A percentile compares a stretch with the other conserved stretches of the same genome.
Conservation (phyloP, 768 basidiomycete species). For the Vishniacozyma victoriae region DNA sequence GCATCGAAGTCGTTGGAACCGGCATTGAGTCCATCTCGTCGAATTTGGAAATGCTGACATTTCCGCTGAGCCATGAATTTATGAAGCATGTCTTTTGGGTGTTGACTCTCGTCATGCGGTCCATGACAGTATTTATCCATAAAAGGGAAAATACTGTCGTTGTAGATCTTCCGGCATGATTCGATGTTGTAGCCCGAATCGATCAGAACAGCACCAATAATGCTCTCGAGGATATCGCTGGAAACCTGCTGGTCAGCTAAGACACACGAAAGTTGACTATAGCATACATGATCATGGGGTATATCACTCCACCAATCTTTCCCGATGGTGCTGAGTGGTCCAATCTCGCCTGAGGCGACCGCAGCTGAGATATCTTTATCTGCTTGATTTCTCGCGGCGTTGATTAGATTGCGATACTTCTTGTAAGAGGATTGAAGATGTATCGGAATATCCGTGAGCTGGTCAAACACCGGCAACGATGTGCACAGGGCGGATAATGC, state of each 20-base stretch:
- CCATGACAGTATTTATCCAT: conserved; percentile 22
- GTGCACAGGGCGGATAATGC: background rate
- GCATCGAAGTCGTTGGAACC: background rate
- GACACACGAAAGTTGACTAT: background rate
- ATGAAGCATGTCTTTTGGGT: conserved; percentile 19
- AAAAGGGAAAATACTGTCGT: conserved; percentile 16
- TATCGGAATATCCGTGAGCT: background rate
- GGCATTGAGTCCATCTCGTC: background rate
- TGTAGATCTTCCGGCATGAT: conserved; percentile 8
- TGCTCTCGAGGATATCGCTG: conserved; percentile 19
- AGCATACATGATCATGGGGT: conserved; percentile 7
- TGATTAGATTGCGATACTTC: conserved; percentile 3
- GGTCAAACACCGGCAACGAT: conserved; percentile 3
- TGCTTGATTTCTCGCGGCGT: conserved; percentile 6
- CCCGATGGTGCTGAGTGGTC: background rate
- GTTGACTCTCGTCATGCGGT: conserved; percentile 3
- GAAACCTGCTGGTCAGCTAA: conserved; percentile 3
- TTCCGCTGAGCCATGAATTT: background rate
- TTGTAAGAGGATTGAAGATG: background rate
- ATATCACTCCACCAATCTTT: conserved; percentile 24
- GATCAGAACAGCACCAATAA: conserved; percentile 22
- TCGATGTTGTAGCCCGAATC: conserved; percentile 16
- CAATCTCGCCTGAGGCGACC: background rate
- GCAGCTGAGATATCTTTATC: background rate
- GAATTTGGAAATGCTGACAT: background rate